Evolutionary conservation across 768 basidiomycete genomes (phyloP).

Genomic region (Xerocomus brunneocitrinus): DNA sequence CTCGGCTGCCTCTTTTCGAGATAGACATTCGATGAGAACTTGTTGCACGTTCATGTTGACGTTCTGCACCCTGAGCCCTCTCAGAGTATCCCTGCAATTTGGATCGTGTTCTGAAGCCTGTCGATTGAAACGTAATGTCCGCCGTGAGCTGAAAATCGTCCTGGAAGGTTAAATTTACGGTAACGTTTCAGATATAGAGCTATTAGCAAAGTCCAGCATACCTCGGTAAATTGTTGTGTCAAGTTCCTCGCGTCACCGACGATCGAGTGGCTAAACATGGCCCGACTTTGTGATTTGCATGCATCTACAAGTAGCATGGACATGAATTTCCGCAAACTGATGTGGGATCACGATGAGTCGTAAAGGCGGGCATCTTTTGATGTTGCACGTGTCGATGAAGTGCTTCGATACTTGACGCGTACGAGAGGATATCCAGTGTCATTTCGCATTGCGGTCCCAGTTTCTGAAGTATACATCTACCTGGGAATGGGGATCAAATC

Average conservation of each 20-base stretch:
- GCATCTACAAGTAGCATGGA: neutral
- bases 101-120: neutral
- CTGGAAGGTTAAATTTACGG: too few species aligned
- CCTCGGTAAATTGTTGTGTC: too few species aligned
- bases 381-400: conserved; percentile 2
- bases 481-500: neutral
- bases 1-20: neutral
- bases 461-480: neutral
- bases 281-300: conserved; percentile 6
- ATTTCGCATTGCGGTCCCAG: conserved; percentile 1
- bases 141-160: too few species aligned
- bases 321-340: neutral
- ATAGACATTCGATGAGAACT: neutral
- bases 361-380: neutral
- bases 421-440: neutral
- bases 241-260: too few species aligned
- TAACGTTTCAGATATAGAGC: too few species aligned
- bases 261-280: too few species aligned
- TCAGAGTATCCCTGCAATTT: neutral
- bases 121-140: conserved; percentile 10
- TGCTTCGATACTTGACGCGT: conserved; percentile 5
- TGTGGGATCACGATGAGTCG: neutral
- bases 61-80: neutral
- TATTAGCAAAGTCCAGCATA: too few species aligned
- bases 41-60: neutral